Evolutionary conservation across 495 filamentous ascomycete species (phyloP).

Genomic region (Daldinia bambusicola): DNA sequence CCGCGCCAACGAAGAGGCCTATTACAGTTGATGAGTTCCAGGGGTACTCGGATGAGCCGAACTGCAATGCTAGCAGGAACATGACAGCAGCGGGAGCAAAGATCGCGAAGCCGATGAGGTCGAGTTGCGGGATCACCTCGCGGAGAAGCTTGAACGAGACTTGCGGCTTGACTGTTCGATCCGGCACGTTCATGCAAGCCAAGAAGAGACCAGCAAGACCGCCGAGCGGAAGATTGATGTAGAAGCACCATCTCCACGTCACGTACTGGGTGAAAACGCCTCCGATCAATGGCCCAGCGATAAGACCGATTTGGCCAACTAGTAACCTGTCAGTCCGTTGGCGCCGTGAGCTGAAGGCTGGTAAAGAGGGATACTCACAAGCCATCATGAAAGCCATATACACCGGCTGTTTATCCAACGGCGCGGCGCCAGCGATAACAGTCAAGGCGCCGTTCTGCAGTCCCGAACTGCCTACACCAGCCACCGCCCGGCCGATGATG

Average conservation of each 20-base stretch:
- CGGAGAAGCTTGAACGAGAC: constrained; percentile 35
- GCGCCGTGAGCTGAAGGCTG: not conserved
- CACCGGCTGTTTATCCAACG: constrained; percentile 57
- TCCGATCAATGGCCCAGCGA: constrained; percentile 64
- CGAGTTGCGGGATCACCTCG: constrained; percentile 52
- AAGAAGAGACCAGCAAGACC: constrained; percentile 55
- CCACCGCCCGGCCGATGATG: constrained; percentile 65
- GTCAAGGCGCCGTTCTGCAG: constrained; percentile 64
- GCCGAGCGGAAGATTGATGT: constrained; percentile 73
- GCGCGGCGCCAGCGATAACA: constrained; percentile 60
- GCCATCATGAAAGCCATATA: constrained; percentile 44
- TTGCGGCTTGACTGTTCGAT: constrained; percentile 40
- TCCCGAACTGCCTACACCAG: constrained; percentile 61
- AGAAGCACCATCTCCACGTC: constrained; percentile 67
- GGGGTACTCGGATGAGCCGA: constrained; percentile 59
- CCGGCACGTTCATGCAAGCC: constrained; percentile 61
- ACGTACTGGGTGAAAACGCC: constrained; percentile 71
- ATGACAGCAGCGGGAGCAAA: constrained; percentile 61
- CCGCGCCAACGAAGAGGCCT: constrained; percentile 59
- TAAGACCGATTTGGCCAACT: constrained; percentile 53
- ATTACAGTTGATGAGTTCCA: constrained; percentile 59
- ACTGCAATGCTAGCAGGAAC: constrained; percentile 64
- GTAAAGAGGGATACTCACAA: constrained; percentile 24
- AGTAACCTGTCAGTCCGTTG: constrained; percentile 10
- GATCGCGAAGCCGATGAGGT: constrained; percentile 60